These are phyloP conservation scores for Rehmannia glutinosa DNA, from an alignment of 257 asterid species.

Conservation along the genomic window DNA sequence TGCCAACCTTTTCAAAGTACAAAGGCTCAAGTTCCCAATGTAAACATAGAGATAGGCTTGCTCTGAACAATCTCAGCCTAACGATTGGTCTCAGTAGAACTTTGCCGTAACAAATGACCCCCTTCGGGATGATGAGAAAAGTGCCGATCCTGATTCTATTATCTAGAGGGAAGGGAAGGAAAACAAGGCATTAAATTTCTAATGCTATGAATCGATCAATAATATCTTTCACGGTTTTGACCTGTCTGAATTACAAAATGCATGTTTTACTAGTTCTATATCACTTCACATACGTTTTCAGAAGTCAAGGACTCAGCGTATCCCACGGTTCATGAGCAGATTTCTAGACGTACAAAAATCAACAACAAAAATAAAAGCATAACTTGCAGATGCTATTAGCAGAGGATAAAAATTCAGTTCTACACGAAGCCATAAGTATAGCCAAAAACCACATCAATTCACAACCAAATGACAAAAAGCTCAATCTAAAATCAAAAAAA, in stretches of 20 bases:
- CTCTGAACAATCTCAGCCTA: neutral
- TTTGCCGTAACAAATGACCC: neutral
- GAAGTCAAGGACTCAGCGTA: too few relatives aligned
- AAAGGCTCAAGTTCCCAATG: neutral
- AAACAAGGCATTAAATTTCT: neutral
- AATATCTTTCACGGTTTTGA: neutral
- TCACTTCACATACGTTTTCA: too few relatives aligned
- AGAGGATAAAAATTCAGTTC: slow-evolving; percentile 16
- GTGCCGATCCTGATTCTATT: neutral
- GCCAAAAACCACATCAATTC: slow-evolving; percentile 5
- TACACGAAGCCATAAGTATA: neutral
- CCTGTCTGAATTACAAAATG: neutral
- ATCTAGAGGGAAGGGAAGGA: neutral
- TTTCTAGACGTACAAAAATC: neutral
- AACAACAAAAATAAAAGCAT: neutral
- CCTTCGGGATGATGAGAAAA: neutral
- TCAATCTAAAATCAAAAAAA: neutral
- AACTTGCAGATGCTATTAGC: slow-evolving; percentile 2
- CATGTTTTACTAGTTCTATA: neutral
- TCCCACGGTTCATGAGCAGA: neutral
- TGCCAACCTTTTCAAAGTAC: neutral
- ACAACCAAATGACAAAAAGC: slow-evolving; percentile 1
- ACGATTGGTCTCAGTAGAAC: neutral
- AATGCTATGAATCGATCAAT: neutral
- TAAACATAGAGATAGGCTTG: slow-evolving; percentile 5